Base-by-base conservation (phyloP, 1,284 basidiomycete genomes). In the Sporisorium scitamineum region DNA sequence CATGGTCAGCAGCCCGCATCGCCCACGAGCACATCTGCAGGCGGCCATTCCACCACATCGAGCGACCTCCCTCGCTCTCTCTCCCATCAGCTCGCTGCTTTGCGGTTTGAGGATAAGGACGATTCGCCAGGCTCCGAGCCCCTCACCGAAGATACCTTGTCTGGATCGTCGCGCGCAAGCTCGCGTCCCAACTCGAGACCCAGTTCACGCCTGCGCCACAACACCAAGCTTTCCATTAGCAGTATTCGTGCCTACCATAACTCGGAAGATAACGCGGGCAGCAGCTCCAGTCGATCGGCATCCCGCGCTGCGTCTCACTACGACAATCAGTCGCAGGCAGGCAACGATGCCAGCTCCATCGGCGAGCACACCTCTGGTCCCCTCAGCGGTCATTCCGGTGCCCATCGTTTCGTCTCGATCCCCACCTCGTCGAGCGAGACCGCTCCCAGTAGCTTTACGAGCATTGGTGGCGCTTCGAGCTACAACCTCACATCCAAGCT, bases 141-240 rank as follows among this genome's bases (percentile, higher is more conserved):
- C 7, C 24, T 68, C 20, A 60, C 61, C 34, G 64, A 65, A 24
- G 61, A 68, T 24, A 29, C 34, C 26, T 26, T 66, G 54, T 65
- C 70, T 8, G 58, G 66, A 39, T 77, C 71, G 3, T 74, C 71
- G 32, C 66, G 71, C 10, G 62, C 71, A 45, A 54, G 60, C 10
- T 72, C 70, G 20, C 64, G 64, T 4, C 56, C 70, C 4, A 42
- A 59, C 29, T 74, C 71, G n/a, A 54, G 70, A 13, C 61, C 65
- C 9, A 42, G 58, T 16, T 69, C 65, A 51, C 70, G 66, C 20
- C 22, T 74, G 58, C 66, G 55, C 10, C 71, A 69, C 58, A 58
- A 69, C 22, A 32, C 61, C 50, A 69, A 62, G 48, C 34, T 59
- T 0, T 69, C 71, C 20, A 29, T 65, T 45, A 58, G 71, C 66